Evolutionary conservation across 495 filamentous ascomycete genomes (phyloP), one percentile per base, ranked within the genome.

Genomic region (Elasticomyces elasticus): DNA sequence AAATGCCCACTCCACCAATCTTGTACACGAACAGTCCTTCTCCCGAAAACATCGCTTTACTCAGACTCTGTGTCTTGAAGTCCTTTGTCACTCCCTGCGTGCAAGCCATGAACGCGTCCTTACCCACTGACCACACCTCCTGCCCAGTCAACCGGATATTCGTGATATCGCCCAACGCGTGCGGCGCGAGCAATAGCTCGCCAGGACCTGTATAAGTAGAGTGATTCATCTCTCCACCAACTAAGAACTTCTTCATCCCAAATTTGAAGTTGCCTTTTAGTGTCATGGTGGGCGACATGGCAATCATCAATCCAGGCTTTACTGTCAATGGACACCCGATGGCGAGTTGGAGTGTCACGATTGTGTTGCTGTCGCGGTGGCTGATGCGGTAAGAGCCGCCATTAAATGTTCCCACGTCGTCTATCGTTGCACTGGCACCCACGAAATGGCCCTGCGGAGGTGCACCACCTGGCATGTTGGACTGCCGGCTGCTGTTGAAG

Each of bases 381-480:
- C 87, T 92, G 67, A 98, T 87, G 20, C 94, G 74, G 65, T 91
- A 98, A 58, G 82, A 89, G 9, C 92, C 92, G 11, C 92, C 92
- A 70, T 97, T 96, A 75, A 98, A 97, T 0, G 85, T 94, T 2
- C 92, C 92, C 12, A 90, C 74, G 49, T 92, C 87, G 67, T 97
- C 92, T 26, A 80, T 71, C 0, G 76, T 76, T 2, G 82, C 75
- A 1, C 57, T 64, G 0, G 78, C 80, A 33, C 86, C 85, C 2
- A 70, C 57, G 52, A 89, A 86, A 25, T 83, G 74, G 0, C 66
- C 71, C 30, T 66, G 59, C 15, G 71, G 38, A 0, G 76, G 78
- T 13, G 79, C 73, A 2, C 78, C 79, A 33, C 71, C 57, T 24
- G 64, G 56, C 51, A 72, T 53, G 46, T 59, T 42, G 35, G 63